These are phyloP conservation scores for Colletotrichum liaoningense DNA, from an alignment of 2,329 filamentous ascomycete species.

Conservation along the genomic window DNA sequence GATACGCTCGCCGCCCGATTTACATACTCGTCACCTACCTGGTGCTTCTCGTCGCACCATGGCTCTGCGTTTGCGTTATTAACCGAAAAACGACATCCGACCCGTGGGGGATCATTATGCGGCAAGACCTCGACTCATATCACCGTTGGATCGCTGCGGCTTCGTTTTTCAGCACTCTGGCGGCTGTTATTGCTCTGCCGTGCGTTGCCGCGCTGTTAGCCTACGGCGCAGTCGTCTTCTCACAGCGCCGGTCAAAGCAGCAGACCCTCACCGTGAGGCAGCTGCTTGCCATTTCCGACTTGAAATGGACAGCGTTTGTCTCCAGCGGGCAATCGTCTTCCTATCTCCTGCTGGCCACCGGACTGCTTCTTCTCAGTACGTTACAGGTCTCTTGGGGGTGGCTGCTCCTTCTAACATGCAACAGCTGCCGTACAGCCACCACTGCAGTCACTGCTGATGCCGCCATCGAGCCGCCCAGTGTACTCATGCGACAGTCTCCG, in stretches of 20 bases:
- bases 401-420: not conserved
- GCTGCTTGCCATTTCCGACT: conserved; percentile 29
- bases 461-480: conserved; percentile 13
- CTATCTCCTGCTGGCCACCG: conserved; percentile 25
- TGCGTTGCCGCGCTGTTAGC: conserved; percentile 31
- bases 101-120: conserved; percentile 20
- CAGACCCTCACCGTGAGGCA: conserved; percentile 31
- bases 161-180: conserved; percentile 24
- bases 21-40: conserved; percentile 30
- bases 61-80: conserved; percentile 28
- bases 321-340: conserved; percentile 13
- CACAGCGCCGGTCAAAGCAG: conserved; percentile 20
- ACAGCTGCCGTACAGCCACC: conserved; percentile 24
- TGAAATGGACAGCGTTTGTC: conserved; percentile 30
- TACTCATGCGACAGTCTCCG: conserved; percentile 24
- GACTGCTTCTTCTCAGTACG: conserved; percentile 21
- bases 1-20: conserved; percentile 23
- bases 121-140: conserved; percentile 25
- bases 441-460: conserved; percentile 30
- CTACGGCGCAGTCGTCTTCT: conserved; percentile 31
- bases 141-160: conserved; percentile 22
- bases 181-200: conserved; percentile 31
- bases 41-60: conserved; percentile 26
- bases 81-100: conserved; percentile 20
- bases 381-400: not conserved